Percentiles rank a stretch among this genome's conserved stretches.
phyloP scores from a whole-genome alignment of 805 yeast genomes.

The Metschnikowia kunwiensis region DNA sequence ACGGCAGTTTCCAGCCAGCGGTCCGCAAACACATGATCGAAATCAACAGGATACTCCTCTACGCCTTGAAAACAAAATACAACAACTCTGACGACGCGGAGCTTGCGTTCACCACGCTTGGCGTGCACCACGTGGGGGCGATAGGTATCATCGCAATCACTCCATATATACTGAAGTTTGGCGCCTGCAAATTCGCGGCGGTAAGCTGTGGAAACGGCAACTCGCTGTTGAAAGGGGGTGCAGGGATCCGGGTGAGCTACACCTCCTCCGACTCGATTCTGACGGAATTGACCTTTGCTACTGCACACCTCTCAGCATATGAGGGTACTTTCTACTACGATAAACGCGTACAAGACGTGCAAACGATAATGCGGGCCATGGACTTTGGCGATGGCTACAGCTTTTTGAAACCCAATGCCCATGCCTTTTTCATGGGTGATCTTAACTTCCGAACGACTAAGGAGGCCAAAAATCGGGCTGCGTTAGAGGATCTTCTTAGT shows the following conservation, averaged over 20 bases:
- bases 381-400: constrained; percentile 58
- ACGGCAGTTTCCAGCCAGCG: constrained; percentile 43
- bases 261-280: constrained; percentile 13
- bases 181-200: constrained; percentile 26
- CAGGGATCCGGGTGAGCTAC: constrained; percentile 52
- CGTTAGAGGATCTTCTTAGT: constrained; percentile 22
- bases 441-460: constrained; percentile 67
- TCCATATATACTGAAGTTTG: constrained; percentile 36
- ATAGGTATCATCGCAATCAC: constrained; percentile 52
- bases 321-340: constrained; percentile 55
- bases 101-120: constrained; percentile 40
- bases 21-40: constrained; percentile 38
- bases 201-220: constrained; percentile 55
- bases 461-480: constrained; percentile 12
- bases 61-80: constrained; percentile 35
- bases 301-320: constrained; percentile 73
- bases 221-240: constrained; percentile 75
- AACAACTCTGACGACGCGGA: constrained; percentile 12
- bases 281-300: constrained; percentile 56
- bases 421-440: constrained; percentile 79
- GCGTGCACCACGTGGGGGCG: constrained; percentile 51
- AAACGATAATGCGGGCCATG: constrained; percentile 48
- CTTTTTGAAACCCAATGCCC: constrained; percentile 50
- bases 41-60: constrained; percentile 34
- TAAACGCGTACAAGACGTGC: constrained; percentile 53